Conservation (phyloP, 805 yeast species). For the Priceomyces fermenticarens region DNA sequence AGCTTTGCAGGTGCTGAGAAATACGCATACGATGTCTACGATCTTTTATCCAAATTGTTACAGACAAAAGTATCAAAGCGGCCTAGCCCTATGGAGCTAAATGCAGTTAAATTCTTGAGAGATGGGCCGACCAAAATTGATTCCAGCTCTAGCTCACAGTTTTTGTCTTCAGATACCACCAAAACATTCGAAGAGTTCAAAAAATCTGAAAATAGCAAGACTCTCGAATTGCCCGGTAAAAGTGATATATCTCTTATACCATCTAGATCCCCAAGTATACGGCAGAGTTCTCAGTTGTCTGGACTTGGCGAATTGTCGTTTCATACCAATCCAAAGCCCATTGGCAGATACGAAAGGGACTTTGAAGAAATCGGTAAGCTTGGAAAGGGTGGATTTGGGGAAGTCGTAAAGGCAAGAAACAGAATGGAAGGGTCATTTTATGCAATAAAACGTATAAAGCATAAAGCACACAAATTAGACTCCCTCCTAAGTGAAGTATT, state of each 20-base stretch:
- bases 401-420: slow-evolving; percentile 95
- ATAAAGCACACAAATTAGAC: slow-evolving; percentile 74
- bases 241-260: background rate
- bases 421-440: slow-evolving; percentile 91
- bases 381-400: slow-evolving; percentile 97
- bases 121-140: slow-evolving; percentile 50
- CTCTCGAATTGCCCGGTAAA: background rate
- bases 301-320: slow-evolving; percentile 1
- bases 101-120: slow-evolving; percentile 80
- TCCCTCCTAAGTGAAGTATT: slow-evolving; percentile 87
- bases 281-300: slow-evolving; percentile 7
- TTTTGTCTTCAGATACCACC: slow-evolving; percentile 1
- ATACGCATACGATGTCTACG: slow-evolving; percentile 63
- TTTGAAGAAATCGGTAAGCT: slow-evolving; percentile 90
- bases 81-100: slow-evolving; percentile 77
- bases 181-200: slow-evolving; percentile 1
- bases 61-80: slow-evolving; percentile 65
- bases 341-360: slow-evolving; percentile 84
- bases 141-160: slow-evolving; percentile 5
- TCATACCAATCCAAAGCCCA: slow-evolving; percentile 8
- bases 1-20: slow-evolving; percentile 58
- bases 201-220: background rate
- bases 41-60: slow-evolving; percentile 65
- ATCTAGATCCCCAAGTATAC: slow-evolving; percentile 6
- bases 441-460: slow-evolving; percentile 89